phyloP scores from a whole-genome alignment of 805 yeast species.

The Candida insectorum region DNA sequence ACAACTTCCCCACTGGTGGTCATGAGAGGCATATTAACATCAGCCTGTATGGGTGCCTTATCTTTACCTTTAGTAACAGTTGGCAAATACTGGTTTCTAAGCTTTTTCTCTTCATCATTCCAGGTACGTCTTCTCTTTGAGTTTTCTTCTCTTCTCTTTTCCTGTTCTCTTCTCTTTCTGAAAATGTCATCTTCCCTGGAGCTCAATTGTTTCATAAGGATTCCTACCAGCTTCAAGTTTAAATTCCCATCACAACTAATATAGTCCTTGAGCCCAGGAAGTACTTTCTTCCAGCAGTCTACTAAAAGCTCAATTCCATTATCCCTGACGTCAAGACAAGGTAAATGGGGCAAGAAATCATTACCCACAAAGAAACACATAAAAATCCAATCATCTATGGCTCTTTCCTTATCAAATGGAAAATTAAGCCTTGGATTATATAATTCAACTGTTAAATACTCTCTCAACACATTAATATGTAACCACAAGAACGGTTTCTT shows the following conservation, averaged over 20 bases:
- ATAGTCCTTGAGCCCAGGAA: conserved; percentile 69
- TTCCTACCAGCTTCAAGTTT: conserved; percentile 73
- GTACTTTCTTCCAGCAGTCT: conserved; percentile 73
- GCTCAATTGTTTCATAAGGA: conserved; percentile 61
- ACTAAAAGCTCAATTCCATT: conserved; percentile 83
- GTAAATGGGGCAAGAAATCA: conserved; percentile 95
- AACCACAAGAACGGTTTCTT: conserved; percentile 92
- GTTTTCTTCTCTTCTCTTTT: conserved; percentile 63
- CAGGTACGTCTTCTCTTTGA: conserved; percentile 54
- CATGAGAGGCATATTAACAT: conserved; percentile 70
- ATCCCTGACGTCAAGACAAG: conserved; percentile 91
- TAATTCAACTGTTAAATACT: conserved; percentile 82
- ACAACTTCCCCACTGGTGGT: conserved; percentile 73
- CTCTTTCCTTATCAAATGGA: conserved; percentile 85
- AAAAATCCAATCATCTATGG: conserved; percentile 98
- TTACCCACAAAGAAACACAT: conserved; percentile 99
- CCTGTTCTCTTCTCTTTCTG: conserved; percentile 63
- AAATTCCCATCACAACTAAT: conserved; percentile 88
- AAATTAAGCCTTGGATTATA: conserved; percentile 65
- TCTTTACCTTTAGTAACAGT: conserved; percentile 71
- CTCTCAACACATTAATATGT: conserved; percentile 82
- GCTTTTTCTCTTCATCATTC: conserved; percentile 42
- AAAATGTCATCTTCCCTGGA: conserved; percentile 77
- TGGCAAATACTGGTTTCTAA: conserved; percentile 44
- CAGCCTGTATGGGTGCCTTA: conserved; percentile 68